Percentiles rank a stretch among this genome's conserved stretches.
Evolutionary conservation across 768 basidiomycete genomes (phyloP).

Genomic region (Leucocoprinus leucothites): DNA sequence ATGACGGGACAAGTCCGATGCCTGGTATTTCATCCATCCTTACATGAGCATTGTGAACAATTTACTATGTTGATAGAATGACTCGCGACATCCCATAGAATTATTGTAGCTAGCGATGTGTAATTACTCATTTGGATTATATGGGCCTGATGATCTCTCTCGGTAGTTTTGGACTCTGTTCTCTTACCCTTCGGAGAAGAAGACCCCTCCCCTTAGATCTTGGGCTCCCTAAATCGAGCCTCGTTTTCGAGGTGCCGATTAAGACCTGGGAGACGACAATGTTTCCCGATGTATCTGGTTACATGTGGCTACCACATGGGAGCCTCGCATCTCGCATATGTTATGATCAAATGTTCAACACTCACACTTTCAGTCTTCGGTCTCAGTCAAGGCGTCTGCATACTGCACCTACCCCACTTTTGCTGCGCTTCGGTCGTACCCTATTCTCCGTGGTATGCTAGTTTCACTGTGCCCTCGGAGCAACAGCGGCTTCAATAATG

Average conservation of each 20-base stretch:
- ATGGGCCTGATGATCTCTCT: too few relatives aligned
- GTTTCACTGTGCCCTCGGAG: constrained; percentile 51
- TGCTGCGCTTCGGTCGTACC: constrained; percentile 40
- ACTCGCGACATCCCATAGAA: too few relatives aligned
- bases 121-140: too few relatives aligned
- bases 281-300: constrained; percentile 20
- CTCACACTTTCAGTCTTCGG: constrained; percentile 41
- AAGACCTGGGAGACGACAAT: constrained; percentile 47
- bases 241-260: constrained; percentile 56
- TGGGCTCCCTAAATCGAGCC: constrained; percentile 49
- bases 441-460: constrained; percentile 46
- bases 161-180: too few relatives aligned
- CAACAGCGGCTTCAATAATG: constrained; percentile 52
- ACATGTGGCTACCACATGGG: neutral
- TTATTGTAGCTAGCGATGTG: too few relatives aligned
- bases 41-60: too few relatives aligned
- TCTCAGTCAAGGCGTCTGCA: constrained; percentile 33
- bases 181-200: constrained; percentile 30
- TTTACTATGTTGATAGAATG: too few relatives aligned
- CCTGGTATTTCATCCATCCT: constrained; percentile 1
- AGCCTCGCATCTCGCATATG: too few relatives aligned
- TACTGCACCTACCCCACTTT: constrained; percentile 44
- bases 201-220: constrained; percentile 41
- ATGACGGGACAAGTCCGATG: neutral
- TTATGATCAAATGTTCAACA: neutral